Percentiles rank a stretch among this genome's conserved stretches.
Evolutionary conservation across 2,329 filamentous ascomycete genomes (phyloP).

Genomic region (Colletotrichum orbiculare): DNA sequence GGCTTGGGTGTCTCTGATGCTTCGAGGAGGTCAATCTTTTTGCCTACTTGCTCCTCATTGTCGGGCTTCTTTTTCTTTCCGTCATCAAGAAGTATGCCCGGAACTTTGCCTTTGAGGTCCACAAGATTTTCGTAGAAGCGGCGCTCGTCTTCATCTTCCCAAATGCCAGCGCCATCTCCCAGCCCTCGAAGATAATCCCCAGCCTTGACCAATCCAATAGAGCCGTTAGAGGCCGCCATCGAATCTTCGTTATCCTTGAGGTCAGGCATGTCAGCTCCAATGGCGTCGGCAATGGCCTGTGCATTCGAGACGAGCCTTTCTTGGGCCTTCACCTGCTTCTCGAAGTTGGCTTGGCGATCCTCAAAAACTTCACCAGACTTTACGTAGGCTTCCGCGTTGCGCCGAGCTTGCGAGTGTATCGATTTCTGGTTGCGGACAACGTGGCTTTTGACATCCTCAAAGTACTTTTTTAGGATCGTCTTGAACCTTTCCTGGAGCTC

Average conservation of each 20-base stretch:
- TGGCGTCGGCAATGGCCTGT: conserved; percentile 87
- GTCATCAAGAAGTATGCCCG: conserved; percentile 91
- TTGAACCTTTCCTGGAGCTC: conserved; percentile 88
- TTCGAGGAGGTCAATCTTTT: conserved; percentile 71
- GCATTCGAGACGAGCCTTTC: conserved; percentile 92
- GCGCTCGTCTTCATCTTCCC: conserved; percentile 98
- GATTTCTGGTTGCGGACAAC: conserved; percentile 92
- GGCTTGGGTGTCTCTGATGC: conserved; percentile 61
- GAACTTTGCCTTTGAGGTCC: conserved; percentile 95
- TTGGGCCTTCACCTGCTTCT: conserved; percentile 91
- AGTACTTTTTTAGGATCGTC: conserved; percentile 86
- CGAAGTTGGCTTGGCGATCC: conserved; percentile 94
- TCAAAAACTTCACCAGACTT: conserved; percentile 99
- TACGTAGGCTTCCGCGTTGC: conserved; percentile 97
- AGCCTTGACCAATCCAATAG: conserved; percentile 93
- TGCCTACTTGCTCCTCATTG: conserved; percentile 83
- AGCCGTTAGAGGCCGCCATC: conserved; percentile 73
- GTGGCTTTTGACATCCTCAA: conserved; percentile 92
- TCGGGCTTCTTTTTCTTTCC: conserved; percentile 93
- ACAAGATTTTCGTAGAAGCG: conserved; percentile 98
- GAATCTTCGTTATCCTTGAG: conserved; percentile 84
- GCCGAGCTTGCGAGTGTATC: conserved; percentile 85
- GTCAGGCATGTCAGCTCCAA: conserved; percentile 94
- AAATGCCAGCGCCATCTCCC: conserved; percentile 91
- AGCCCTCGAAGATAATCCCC: conserved; percentile 93